phyloP scores from a whole-genome alignment of 139 green algal genomes.

The Eudorina sp. region DNA sequence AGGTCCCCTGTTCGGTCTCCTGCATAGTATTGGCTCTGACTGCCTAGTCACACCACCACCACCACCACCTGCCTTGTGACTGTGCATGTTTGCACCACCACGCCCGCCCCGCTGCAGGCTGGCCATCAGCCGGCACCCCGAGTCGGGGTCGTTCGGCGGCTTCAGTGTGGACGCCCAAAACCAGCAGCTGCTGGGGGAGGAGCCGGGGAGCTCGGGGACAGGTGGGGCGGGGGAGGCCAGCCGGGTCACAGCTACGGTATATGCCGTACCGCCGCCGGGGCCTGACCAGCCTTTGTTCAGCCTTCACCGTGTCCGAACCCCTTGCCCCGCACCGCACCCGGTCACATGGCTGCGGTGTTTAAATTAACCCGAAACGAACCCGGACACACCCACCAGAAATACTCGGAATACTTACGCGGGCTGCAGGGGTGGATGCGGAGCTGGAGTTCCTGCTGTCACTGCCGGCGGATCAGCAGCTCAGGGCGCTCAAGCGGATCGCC shows the following conservation, averaged over 20 bases:
- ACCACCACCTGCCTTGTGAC: no score
- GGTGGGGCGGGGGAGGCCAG: not conserved
- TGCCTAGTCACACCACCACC: no score
- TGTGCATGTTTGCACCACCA: not conserved
- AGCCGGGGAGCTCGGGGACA: slow-evolving; percentile 1
- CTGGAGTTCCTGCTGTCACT: slow-evolving; percentile 37
- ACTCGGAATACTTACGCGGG: not conserved
- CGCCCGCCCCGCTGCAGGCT: not conserved
- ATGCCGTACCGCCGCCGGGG: no score
- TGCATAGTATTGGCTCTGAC: no score
- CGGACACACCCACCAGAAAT: not conserved
- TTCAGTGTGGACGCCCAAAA: slow-evolving; percentile 42
- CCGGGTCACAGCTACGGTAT: not conserved
- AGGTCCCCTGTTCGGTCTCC: no score
- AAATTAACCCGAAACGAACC: not conserved
- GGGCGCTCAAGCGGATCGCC: slow-evolving; percentile 31
- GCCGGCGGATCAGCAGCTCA: slow-evolving; percentile 44
- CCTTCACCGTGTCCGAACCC: no score
- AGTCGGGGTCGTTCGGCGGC: slow-evolving; percentile 56
- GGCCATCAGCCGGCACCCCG: not conserved
- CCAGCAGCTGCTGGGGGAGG: slow-evolving; percentile 71
- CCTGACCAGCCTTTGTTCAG: no score
- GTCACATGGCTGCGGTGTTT: no score
- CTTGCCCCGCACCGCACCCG: no score
- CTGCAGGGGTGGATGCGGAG: slow-evolving; percentile 4